Evolutionary conservation across 768 basidiomycete genomes (phyloP).

Genomic region (Serendipita sp.): DNA sequence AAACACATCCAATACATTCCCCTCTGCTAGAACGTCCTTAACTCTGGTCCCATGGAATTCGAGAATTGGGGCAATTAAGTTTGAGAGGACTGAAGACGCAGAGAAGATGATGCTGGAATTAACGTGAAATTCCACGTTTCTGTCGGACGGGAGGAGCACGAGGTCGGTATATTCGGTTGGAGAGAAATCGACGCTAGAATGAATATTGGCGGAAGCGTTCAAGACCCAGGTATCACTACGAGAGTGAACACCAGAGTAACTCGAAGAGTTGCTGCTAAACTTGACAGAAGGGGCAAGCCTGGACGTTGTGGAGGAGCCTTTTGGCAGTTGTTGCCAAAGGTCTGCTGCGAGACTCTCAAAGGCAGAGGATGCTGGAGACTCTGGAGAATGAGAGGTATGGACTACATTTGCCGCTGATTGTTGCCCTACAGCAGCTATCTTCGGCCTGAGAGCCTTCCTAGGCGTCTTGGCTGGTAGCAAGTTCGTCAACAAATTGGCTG

Average conservation of each 20-base stretch:
- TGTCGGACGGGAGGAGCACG: not conserved
- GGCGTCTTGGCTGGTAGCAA: constrained; percentile 28
- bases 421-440: not conserved
- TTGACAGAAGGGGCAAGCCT: not conserved
- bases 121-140: not conserved
- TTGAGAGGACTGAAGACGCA: not conserved
- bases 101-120: not conserved
- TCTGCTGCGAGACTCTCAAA: too few relatives aligned
- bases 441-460: not conserved
- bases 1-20: not conserved
- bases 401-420: too few relatives aligned
- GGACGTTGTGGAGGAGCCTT: not conserved
- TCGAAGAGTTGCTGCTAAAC: not conserved
- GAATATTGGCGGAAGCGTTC: not conserved
- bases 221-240: not conserved
- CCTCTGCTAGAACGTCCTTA: not conserved
- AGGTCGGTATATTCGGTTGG: constrained; percentile 1
- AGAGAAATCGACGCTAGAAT: not conserved
- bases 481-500: constrained; percentile 30
- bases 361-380: too few relatives aligned
- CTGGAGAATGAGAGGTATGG: not conserved
- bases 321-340: not conserved
- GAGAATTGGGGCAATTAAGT: not conserved
- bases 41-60: not conserved
- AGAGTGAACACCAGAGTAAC: not conserved